phyloP scores from a whole-genome alignment of 352 stramenopile genomes.

The Aphanomyces astaci region DNA sequence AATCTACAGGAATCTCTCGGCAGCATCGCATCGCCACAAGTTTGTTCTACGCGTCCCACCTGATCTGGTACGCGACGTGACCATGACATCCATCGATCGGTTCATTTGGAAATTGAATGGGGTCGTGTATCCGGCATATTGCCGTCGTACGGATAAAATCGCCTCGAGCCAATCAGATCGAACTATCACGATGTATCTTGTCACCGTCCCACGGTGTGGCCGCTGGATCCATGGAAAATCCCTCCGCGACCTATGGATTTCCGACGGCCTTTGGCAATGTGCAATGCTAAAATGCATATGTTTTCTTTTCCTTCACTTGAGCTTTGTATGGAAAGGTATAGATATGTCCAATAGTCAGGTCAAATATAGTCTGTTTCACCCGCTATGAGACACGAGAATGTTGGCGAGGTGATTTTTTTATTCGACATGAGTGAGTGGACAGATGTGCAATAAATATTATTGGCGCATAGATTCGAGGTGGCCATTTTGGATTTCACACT shows the following conservation, averaged over 20 bases:
- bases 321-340: not conserved
- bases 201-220: not conserved
- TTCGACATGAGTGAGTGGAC: not conserved
- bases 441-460: too few relatives aligned
- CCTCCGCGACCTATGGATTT: not conserved
- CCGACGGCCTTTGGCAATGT: too few relatives aligned
- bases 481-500: not conserved
- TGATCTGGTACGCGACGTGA: not conserved
- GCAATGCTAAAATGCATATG: not conserved
- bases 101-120: not conserved
- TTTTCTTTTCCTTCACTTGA: too few relatives aligned
- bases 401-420: not conserved
- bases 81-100: too few relatives aligned
- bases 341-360: not conserved
- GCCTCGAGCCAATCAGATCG: not conserved
- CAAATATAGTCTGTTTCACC: not conserved
- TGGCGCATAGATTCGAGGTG: too few relatives aligned
- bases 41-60: not conserved
- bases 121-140: not conserved
- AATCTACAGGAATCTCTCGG: too few relatives aligned
- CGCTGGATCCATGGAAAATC: slow-evolving; percentile 4
- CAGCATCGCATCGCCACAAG: not conserved
- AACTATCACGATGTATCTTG: not conserved
- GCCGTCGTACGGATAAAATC: not conserved
- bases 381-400: not conserved